A percentile compares a stretch with the other conserved stretches of the same genome.
Evolutionary conservation across 495 filamentous ascomycete species (phyloP).

Genomic region (Penicillium arizonense): DNA sequence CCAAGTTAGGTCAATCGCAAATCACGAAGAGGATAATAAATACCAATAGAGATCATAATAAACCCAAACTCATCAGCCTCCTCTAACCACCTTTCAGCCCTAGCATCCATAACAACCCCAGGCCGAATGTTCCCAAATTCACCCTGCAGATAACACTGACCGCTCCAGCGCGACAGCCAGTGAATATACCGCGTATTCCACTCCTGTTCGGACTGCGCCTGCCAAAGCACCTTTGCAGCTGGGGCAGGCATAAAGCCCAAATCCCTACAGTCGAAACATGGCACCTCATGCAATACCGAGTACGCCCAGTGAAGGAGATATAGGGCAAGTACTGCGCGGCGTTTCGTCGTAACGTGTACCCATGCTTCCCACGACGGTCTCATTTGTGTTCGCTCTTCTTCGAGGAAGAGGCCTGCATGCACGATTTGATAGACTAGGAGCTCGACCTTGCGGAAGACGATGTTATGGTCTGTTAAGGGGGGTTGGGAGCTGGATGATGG

Average conservation of each 20-base stretch:
- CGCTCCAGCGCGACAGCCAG: conserved; percentile 38
- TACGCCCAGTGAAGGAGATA: conserved; percentile 44
- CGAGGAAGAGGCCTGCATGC: conserved; percentile 30
- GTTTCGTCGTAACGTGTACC: conserved; percentile 38
- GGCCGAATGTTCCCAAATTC: conserved; percentile 33
- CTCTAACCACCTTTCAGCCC: conserved; percentile 34
- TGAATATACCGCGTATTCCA: conserved; percentile 35
- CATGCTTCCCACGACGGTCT: conserved; percentile 34
- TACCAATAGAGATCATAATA: conserved; percentile 34
- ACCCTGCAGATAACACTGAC: conserved; percentile 28
- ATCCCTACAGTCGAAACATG: conserved; percentile 34
- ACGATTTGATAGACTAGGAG: conserved; percentile 27
- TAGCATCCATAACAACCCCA: conserved; percentile 16
- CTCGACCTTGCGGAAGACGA: conserved; percentile 27
- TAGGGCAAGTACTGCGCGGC: conserved; percentile 26
- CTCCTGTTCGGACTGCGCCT: conserved; percentile 29
- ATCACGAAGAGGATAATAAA: not conserved
- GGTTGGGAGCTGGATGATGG: conserved; percentile 11
- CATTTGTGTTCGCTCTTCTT: conserved; percentile 29
- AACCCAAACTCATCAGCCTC: conserved; percentile 41
- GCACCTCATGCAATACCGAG: conserved; percentile 28
- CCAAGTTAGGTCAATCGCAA: not conserved
- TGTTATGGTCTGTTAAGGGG: conserved; percentile 10
- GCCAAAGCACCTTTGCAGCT: conserved; percentile 40
- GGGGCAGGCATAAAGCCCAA: conserved; percentile 36